These are phyloP conservation scores for Neostapfia colusana DNA, from an alignment of 176 grass and related monocot genomes.

Conservation along the genomic window DNA sequence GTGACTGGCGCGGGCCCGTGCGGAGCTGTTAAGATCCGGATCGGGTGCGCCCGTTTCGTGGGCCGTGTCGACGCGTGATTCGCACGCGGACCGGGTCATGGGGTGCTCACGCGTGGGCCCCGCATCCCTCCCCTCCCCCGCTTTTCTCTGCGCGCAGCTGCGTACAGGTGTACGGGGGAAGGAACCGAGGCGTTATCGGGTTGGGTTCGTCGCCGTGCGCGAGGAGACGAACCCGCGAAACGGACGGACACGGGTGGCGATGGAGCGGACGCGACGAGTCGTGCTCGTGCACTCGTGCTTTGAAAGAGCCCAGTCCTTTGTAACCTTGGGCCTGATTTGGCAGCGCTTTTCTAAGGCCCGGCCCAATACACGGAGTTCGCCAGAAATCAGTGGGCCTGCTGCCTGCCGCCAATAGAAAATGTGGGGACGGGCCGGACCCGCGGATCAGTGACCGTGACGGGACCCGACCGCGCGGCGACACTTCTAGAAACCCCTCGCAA, in stretches of 20 bases:
- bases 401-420: background rate
- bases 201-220: background rate
- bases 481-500: conserved; percentile 29
- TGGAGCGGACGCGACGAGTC: background rate
- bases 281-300: background rate
- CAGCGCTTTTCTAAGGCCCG: background rate
- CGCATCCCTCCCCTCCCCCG: background rate
- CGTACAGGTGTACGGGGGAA: background rate
- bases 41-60: background rate
- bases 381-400: background rate
- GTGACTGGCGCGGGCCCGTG: background rate
- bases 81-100: conserved; percentile 33
- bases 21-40: conserved; percentile 6
- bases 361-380: background rate
- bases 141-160: background rate
- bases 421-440: background rate
- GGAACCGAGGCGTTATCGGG: background rate
- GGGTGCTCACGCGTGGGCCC: background rate
- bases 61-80: conserved; percentile 21
- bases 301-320: too few species aligned
- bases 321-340: background rate
- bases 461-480: conserved; percentile 12
- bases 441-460: background rate
- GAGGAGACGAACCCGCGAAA: background rate
- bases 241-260: background rate